Base-by-base conservation (phyloP, 345 rosid genomes). In the Conringia planisiliqua region DNA sequence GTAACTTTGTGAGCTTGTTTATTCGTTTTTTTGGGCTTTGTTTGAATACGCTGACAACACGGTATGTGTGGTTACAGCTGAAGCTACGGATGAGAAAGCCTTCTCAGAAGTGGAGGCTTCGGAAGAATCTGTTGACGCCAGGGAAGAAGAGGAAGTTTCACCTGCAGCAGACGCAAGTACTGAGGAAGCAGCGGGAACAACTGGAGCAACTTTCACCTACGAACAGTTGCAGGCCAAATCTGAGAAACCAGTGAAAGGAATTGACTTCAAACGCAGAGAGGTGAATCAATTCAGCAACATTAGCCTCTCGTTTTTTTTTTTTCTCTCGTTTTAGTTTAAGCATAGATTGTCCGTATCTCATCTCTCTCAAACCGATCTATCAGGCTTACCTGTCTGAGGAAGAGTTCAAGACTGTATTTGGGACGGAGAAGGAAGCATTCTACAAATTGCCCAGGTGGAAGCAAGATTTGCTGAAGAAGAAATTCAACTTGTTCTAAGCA, bases 211-310 rank as follows among this genome's bases (percentile, higher is more conserved):
- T 22, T 96, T 89, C 91, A 85, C 86, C 70, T 96, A 96, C 65
- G 95, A 86, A 63, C 91, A 85, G 78, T 86, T 96, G 77, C 90
- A 82, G 81, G 88, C 96, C 61, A 89, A 84, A 79, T 92, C 99
- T 27, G 95, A 83, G 29, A 88, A 88, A 66, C 96, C 99, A 8
- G 99, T 86, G 26, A 87, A 84, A 26, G 94, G 98, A 79, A 90
- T 96, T 39, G 99, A 96, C 79, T 91, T 87, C 75, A 96, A 89
- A 74, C 78, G 90, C 77, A 88, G 98, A 85, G 99, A 96, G 98
- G 99, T 96, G 20, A 29, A 48, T 39, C 6, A 26, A 12, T 39
- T 68, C 20, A 63, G 48, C 50, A 24, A 27, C 24, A 38, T 48
- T 62, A 29, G 22, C 35, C 6, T 13, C 22, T 46, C 27, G 20